These are phyloP conservation scores for Boletales sp. DNA, from an alignment of 768 basidiomycete genomes.

Conservation along the genomic window DNA sequence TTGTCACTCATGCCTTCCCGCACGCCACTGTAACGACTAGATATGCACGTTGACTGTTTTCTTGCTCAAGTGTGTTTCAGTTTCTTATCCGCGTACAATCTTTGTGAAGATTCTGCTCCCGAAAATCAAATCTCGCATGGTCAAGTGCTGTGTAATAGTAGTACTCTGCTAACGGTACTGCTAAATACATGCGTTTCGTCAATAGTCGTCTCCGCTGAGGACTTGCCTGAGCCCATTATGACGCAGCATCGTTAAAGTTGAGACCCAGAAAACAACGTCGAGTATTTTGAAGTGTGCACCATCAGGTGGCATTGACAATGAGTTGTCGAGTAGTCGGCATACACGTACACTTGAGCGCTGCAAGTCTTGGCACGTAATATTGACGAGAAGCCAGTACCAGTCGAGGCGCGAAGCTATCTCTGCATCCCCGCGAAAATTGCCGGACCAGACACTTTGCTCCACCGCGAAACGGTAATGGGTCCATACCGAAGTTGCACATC, in stretches of 20 bases:
- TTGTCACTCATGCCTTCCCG: constrained; percentile 14
- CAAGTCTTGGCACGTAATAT: constrained; percentile 3
- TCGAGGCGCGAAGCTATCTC: constrained; percentile 39
- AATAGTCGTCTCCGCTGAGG: neutral
- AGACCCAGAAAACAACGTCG: constrained; percentile 6
- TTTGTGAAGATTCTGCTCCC: constrained; percentile 22
- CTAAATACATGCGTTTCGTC: constrained; percentile 10
- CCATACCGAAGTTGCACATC: constrained; percentile 47
- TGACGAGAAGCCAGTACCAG: constrained; percentile 1
- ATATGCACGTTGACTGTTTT: constrained; percentile 47
- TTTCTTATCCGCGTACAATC: constrained; percentile 29
- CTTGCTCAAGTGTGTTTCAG: constrained; percentile 32
- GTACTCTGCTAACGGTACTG: constrained; percentile 8
- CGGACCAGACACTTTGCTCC: constrained; percentile 77
- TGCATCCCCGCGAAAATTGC: constrained; percentile 59
- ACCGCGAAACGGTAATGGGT: constrained; percentile 57
- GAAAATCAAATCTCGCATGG: constrained; percentile 13
- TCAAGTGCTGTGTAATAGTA: constrained; percentile 6
- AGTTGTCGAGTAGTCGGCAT: constrained; percentile 1
- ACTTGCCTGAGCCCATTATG: neutral
- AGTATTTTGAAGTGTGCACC: constrained; percentile 1
- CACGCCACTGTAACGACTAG: constrained; percentile 64
- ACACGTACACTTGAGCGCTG: constrained; percentile 2
- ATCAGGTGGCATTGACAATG: neutral
- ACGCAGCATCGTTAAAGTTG: constrained; percentile 2